These are phyloP conservation scores for Beta corolliflora DNA, from an alignment of 179 eudicot genomes.

Conservation along the genomic window DNA sequence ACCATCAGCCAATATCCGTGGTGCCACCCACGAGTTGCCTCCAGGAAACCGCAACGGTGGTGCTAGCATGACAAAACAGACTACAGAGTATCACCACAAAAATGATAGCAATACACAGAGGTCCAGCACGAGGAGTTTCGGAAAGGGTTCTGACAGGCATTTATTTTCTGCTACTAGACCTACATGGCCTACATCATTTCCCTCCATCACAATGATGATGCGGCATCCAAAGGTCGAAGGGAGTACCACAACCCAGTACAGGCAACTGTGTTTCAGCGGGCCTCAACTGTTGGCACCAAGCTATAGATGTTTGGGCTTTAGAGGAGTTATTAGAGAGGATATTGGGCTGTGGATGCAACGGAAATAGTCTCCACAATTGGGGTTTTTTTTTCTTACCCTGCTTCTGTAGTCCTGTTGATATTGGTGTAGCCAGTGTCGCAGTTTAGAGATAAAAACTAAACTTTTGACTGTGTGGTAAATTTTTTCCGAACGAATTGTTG, in stretches of 20 bases:
- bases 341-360: slow-evolving; percentile 62
- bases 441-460: neutral
- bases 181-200: slow-evolving; percentile 56
- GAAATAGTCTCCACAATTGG: slow-evolving; percentile 22
- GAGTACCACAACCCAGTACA: slow-evolving; percentile 41
- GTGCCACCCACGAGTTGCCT: slow-evolving; percentile 28
- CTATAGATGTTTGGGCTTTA: slow-evolving; percentile 33
- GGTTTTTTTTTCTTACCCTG: neutral
- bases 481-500: neutral
- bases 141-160: slow-evolving; percentile 49
- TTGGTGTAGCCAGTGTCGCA: slow-evolving; percentile 1
- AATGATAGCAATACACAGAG: slow-evolving; percentile 33
- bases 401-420: neutral
- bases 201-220: slow-evolving; percentile 56
- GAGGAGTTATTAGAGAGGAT: slow-evolving; percentile 55
- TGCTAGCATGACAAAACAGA: slow-evolving; percentile 33
- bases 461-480: neutral
- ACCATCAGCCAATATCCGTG: slow-evolving; percentile 78
- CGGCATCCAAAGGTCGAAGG: slow-evolving; percentile 48
- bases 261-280: slow-evolving; percentile 39
- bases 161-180: slow-evolving; percentile 53
- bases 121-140: slow-evolving; percentile 28
- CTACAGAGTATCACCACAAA: slow-evolving; percentile 33
- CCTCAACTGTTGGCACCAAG: slow-evolving; percentile 33
- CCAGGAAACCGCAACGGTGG: slow-evolving; percentile 32